Percentiles rank a stretch among this genome's conserved stretches.
These are phyloP conservation scores for Trebouxia sp. DNA, from an alignment of 139 green algal genomes.

Conservation along the genomic window DNA sequence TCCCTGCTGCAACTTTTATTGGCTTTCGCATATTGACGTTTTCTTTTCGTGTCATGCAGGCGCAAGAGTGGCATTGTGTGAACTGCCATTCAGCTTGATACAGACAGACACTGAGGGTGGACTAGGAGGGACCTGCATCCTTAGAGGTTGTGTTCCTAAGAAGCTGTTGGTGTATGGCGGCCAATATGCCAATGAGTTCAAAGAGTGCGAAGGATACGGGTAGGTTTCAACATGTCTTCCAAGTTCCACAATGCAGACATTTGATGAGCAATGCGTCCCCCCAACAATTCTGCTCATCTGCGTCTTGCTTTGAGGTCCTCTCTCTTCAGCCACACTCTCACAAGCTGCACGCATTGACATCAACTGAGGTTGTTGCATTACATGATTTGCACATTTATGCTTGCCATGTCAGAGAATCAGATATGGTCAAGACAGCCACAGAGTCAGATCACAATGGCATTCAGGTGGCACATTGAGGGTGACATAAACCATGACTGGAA, in stretches of 20 bases:
- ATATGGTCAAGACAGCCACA: neutral
- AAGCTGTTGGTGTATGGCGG: constrained; percentile 65
- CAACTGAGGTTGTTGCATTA: neutral
- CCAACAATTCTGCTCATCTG: no score
- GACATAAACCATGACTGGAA: constrained; percentile 28
- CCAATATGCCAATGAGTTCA: constrained; percentile 62
- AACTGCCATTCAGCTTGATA: constrained; percentile 11
- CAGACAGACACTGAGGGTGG: constrained; percentile 21
- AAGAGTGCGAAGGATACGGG: constrained; percentile 76
- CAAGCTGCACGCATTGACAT: constrained; percentile 3
- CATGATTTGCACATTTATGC: neutral
- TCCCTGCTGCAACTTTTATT: neutral
- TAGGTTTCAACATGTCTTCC: no score
- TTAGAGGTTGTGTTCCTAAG: constrained; percentile 81
- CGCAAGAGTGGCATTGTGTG: constrained; percentile 18
- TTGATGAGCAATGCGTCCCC: no score
- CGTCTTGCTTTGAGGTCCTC: no score
- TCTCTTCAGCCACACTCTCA: neutral
- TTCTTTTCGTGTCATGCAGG: neutral
- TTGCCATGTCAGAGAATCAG: neutral
- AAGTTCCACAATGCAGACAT: neutral
- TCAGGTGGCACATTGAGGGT: constrained; percentile 35
- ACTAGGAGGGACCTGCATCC: constrained; percentile 66
- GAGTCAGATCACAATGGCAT: neutral
- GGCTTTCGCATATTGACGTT: no score